Evolutionary conservation across 2,329 filamentous ascomycete genomes (phyloP).

Genomic region (Aspergillus quadrilineatus): DNA sequence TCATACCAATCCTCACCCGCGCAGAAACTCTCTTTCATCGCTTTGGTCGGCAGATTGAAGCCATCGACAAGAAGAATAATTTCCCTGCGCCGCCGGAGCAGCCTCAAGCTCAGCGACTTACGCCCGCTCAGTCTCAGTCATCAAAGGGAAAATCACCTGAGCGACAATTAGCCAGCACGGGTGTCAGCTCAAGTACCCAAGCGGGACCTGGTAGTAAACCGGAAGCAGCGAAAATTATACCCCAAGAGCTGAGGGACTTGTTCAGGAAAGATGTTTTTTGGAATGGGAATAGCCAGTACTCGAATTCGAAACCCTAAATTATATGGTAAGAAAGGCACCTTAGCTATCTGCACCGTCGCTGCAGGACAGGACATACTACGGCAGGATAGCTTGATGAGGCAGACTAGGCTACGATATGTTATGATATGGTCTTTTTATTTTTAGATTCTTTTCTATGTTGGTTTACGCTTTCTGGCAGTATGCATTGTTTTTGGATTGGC

Average conservation of each 20-base stretch:
- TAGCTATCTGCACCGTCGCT: neutral
- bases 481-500: too few species aligned
- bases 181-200: slow-evolving; percentile 10
- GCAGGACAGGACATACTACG: neutral
- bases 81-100: slow-evolving; percentile 60
- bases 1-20: slow-evolving; percentile 79
- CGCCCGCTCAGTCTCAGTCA: slow-evolving; percentile 10
- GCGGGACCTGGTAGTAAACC: neutral
- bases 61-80: slow-evolving; percentile 85
- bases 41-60: slow-evolving; percentile 85
- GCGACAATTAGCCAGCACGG: slow-evolving; percentile 23
- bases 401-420: neutral
- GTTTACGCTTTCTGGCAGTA: too few species aligned
- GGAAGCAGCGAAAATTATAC: slow-evolving; percentile 57
- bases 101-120: slow-evolving; percentile 44
- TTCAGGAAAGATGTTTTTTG: slow-evolving; percentile 60
- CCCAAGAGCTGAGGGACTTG: slow-evolving; percentile 60
- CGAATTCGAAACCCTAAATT: neutral
- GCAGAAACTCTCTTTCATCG: slow-evolving; percentile 85
- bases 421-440: neutral
- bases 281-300: slow-evolving; percentile 15
- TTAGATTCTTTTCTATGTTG: too few species aligned
- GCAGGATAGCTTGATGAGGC: neutral
- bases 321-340: too few species aligned
- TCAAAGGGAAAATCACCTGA: slow-evolving; percentile 35